Evolutionary conservation across 148 eudicot species (phyloP), one percentile per base, ranked within the genome.

Genomic region (Persicaria maculosa): DNA sequence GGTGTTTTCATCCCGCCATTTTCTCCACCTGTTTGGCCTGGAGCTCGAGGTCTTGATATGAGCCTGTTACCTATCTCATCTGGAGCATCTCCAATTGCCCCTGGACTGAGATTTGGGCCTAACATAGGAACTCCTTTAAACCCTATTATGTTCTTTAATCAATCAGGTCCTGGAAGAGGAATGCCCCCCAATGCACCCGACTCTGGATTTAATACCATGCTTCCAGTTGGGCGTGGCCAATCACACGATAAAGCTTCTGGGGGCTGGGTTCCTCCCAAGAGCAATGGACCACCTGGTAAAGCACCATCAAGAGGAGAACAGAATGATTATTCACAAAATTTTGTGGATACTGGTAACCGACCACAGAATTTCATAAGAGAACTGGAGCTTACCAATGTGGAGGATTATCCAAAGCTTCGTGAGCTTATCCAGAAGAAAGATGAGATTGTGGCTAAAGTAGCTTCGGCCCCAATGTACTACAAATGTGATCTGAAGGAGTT

Each of bases 301-400:
- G 98, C 93, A 81, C 98, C 97, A 55, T 92, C 98, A 6, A 88
- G 97, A 79, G 98, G 96, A 81, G 98, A 95, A 85, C 98, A 95
- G 75, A 95, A 95, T 85, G 98, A 95, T 79, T 95, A 92, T 79
- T 95, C 98, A 46, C 98, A 95, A 78, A 95, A 94, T 78, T 95
- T 95, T 86, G 98, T 95, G 50, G 98, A 95, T 84, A 87, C 96
- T 68, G 98, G 98, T 62, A 82, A 84, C 92, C 88, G 96, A 4
- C 98, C 98, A 36, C 98, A 95, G 82, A 95, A 95, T 85, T 95
- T 85, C 64, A 90, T 95, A 25, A 80, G 98, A 81, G 98, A 95
- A 74, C 88, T 95, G 54, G 98, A 90, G 85, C 88, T 95, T 44
- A 88, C 96, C 75, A 86, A 86, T 80, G 98, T 92, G 78, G 98